A percentile compares a stretch with the other conserved stretches of the same genome.
Conservation (phyloP, 345 rosid genomes). For the Capsella bursapastoris region DNA sequence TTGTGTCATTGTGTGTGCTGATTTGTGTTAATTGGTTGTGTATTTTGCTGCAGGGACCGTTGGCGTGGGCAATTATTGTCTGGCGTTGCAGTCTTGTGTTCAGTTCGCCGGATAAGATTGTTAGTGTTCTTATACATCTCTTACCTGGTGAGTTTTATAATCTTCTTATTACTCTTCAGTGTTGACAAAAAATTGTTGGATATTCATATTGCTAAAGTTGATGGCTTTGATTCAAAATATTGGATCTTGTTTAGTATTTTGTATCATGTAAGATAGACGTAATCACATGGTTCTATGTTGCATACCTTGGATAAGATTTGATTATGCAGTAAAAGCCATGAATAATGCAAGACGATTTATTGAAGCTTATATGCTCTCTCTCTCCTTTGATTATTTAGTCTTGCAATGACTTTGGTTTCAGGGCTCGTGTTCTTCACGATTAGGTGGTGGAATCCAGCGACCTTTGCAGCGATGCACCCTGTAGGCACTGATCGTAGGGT, state of each 20-base stretch:
- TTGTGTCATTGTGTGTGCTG: background rate
- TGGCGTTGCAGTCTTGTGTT: constrained; percentile 99
- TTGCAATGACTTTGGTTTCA: constrained; percentile 43
- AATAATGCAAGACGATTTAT: background rate
- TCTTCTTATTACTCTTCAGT: background rate
- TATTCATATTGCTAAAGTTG: background rate
- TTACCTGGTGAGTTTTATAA: constrained; percentile 74
- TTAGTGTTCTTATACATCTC: constrained; percentile 97
- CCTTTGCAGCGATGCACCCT: constrained; percentile 91
- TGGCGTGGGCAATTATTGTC: constrained; percentile 95
- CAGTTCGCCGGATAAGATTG: constrained; percentile 89
- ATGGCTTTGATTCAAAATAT: background rate
- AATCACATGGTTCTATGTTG: background rate
- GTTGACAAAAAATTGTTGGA: background rate
- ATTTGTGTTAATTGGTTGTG: constrained; percentile 10
- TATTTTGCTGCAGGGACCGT: constrained; percentile 67
- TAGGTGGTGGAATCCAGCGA: constrained; percentile 96
- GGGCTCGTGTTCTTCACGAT: constrained; percentile 94
- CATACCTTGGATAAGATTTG: background rate
- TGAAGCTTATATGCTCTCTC: background rate
- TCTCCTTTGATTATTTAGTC: constrained; percentile 23
- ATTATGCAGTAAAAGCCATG: background rate
- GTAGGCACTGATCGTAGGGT: constrained; percentile 65
- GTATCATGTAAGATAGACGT: background rate
- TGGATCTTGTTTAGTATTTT: background rate